Conservation (phyloP, 495 filamentous ascomycete species). For the Pseudomonodictys pantanalensis region DNA sequence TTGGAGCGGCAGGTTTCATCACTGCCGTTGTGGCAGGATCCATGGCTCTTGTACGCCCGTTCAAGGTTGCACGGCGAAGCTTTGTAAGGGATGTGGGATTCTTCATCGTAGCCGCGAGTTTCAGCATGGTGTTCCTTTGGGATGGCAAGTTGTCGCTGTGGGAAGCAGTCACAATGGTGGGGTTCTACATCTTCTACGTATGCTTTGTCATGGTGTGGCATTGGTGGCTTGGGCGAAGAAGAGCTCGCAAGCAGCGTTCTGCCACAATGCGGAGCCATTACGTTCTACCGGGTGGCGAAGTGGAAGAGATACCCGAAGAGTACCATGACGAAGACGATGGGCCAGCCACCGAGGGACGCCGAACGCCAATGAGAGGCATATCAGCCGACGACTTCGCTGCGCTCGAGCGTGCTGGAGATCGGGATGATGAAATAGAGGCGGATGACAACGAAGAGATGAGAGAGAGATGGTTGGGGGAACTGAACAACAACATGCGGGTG, state of each 20-base stretch:
- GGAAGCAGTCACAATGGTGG: slow-evolving; percentile 90
- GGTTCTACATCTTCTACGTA: slow-evolving; percentile 89
- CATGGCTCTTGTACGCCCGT: slow-evolving; percentile 93
- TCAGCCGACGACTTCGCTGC: slow-evolving; percentile 66
- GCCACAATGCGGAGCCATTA: slow-evolving; percentile 71
- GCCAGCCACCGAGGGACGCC: slow-evolving; percentile 51
- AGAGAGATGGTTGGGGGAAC: slow-evolving; percentile 72
- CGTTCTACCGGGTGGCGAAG: slow-evolving; percentile 65
- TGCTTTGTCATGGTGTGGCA: slow-evolving; percentile 87
- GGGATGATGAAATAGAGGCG: slow-evolving; percentile 52
- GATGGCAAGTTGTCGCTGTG: slow-evolving; percentile 82
- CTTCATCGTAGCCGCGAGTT: slow-evolving; percentile 82
- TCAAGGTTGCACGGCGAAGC: slow-evolving; percentile 80
- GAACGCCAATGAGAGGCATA: slow-evolving; percentile 49
- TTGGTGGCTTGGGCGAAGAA: slow-evolving; percentile 67
- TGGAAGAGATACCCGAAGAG: slow-evolving; percentile 62
- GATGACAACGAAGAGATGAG: slow-evolving; percentile 69
- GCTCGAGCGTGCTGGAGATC: slow-evolving; percentile 63
- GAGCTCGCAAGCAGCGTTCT: slow-evolving; percentile 59
- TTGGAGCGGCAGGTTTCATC: slow-evolving; percentile 95
- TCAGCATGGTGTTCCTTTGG: slow-evolving; percentile 81
- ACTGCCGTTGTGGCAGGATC: slow-evolving; percentile 96
- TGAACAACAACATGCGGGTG: slow-evolving; percentile 90
- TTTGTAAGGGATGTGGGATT: slow-evolving; percentile 93
- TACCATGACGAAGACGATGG: slow-evolving; percentile 69